phyloP scores from a whole-genome alignment of 176 grass and related monocot genomes.

The Oryza longistaminata region DNA sequence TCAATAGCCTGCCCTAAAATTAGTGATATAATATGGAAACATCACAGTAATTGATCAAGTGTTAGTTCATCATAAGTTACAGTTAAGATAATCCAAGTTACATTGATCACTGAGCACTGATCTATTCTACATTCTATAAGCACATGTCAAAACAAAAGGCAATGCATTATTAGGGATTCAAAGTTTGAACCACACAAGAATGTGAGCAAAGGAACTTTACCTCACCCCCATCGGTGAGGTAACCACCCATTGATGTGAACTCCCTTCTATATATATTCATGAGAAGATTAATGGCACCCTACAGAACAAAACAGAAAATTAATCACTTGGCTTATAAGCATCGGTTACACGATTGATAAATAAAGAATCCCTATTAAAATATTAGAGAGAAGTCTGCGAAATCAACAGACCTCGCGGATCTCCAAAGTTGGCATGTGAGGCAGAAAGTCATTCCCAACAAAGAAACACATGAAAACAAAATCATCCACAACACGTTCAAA shows the following conservation, averaged over 20 bases:
- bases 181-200: conserved; percentile 28
- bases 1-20: background rate
- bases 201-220: conserved; percentile 53
- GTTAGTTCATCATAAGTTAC: conserved; percentile 10
- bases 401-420: conserved; percentile 91
- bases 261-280: conserved; percentile 90
- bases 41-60: background rate
- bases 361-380: background rate
- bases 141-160: background rate
- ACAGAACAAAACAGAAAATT: conserved; percentile 40
- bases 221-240: conserved; percentile 89
- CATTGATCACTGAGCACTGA: background rate
- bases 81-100: background rate
- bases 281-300: conserved; percentile 94
- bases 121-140: conserved; percentile 17
- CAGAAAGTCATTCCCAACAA: conserved; percentile 98
- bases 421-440: conserved; percentile 98
- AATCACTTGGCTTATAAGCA: background rate
- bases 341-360: background rate
- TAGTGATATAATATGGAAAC: conserved; percentile 1
- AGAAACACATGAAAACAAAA: conserved; percentile 99
- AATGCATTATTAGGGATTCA: background rate
- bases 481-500: conserved; percentile 93
- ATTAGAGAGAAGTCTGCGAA: background rate
- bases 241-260: conserved; percentile 87